phyloP scores from a whole-genome alignment of 768 basidiomycete species.

The Suillus brevipes region DNA sequence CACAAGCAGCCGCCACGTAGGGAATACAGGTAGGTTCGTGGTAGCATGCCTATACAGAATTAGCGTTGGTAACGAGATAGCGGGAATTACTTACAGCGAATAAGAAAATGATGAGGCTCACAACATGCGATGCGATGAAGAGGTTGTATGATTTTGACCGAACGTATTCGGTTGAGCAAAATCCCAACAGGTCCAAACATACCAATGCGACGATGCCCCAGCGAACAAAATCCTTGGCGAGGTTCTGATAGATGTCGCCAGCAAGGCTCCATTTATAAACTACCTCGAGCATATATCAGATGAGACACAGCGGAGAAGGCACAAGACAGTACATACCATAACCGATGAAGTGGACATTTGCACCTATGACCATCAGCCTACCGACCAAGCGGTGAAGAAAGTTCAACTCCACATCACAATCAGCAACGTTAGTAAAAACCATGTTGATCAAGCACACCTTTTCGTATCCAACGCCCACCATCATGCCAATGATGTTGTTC shows the following conservation, averaged over 20 bases:
- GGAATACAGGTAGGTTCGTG: slow-evolving; percentile 33
- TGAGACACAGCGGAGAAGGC: not conserved
- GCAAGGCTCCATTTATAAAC: slow-evolving; percentile 32
- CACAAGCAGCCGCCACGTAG: slow-evolving; percentile 41
- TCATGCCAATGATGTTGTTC: slow-evolving; percentile 44
- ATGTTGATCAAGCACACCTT: slow-evolving; percentile 34
- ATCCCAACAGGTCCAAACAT: slow-evolving; percentile 36
- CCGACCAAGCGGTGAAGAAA: slow-evolving; percentile 58
- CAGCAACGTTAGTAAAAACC: not conserved
- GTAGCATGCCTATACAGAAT: slow-evolving; percentile 22
- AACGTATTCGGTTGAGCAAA: slow-evolving; percentile 43
- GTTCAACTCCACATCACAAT: slow-evolving; percentile 40
- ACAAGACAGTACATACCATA: slow-evolving; percentile 34
- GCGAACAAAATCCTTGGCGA: slow-evolving; percentile 18
- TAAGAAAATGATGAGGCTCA: slow-evolving; percentile 44
- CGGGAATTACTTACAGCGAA: slow-evolving; percentile 30
- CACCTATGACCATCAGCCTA: slow-evolving; percentile 38
- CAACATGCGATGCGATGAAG: slow-evolving; percentile 43
- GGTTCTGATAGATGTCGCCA: slow-evolving; percentile 16
- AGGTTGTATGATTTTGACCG: slow-evolving; percentile 43
- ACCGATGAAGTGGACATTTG: slow-evolving; percentile 43
- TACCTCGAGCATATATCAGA: slow-evolving; percentile 9
- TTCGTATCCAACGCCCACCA: slow-evolving; percentile 48
- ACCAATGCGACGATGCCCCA: slow-evolving; percentile 38
- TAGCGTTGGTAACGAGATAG: slow-evolving; percentile 6